Evolutionary conservation across 2,329 filamentous ascomycete genomes (phyloP), one percentile per base, ranked within the genome.

Genomic region (Alternaria dauci): DNA sequence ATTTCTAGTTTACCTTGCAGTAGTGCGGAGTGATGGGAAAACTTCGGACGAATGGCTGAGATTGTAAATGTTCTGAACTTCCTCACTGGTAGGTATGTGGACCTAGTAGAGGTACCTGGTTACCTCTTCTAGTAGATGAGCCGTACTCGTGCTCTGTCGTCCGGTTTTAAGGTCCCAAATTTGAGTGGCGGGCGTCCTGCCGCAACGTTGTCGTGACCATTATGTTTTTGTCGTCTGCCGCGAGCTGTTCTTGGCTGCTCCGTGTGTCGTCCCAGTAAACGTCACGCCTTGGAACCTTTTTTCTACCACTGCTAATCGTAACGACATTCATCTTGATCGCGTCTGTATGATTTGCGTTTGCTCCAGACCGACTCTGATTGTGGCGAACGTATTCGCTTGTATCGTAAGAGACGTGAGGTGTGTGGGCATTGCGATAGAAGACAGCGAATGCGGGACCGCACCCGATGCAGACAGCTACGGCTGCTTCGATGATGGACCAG

Each of bases 401-500:
- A 16, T 62, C 51, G 52, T 63, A 63, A 4, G 67, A 66, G 11
- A 55, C 30, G 28, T 61, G 50, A 23, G 57, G 28, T 14, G 52
- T 64, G n/a, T 56, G 59, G 14, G 61, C 23, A 7, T 41, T 34
- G 36, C 65, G 70, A 25, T 65, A 65, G 14, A 71, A 42, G 18
- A 58, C 62, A 8, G 64, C 64, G 48, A 71, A 73, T 1, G 63
- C 59, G 16, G 70, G 71, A 58, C 63, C 65, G 52, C 69, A 73
- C 25, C 69, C 69, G 47, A 73, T 70, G 28, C 67, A 65, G 20
- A 72, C 58, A 11, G 71, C 76, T 18, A 79, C 73, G 26, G 75
- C 62, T 4, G 67, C 59, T 58, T 80, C 76, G 14, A 78, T 70
- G 2, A 74, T 68, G 5, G 72, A 74, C 77, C 77, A 79, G 4